Conservation (phyloP, 345 rosid species). For the Turnera subulata region DNA sequence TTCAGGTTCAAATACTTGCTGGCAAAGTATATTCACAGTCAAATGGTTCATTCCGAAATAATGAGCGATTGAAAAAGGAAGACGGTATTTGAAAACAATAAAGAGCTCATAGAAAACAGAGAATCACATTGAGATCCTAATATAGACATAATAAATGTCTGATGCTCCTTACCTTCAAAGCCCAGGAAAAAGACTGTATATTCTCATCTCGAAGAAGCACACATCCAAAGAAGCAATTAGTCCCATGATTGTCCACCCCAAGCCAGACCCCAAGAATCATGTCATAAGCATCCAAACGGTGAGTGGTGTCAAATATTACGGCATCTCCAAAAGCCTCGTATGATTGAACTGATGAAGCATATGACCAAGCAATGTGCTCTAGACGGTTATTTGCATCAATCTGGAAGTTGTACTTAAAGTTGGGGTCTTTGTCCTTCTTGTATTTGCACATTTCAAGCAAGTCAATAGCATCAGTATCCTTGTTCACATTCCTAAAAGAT, state of each 20-base stretch:
- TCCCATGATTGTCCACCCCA: conserved; percentile 41
- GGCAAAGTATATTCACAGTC: too few relatives aligned
- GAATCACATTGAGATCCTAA: too few relatives aligned
- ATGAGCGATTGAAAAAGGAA: too few relatives aligned
- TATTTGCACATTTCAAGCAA: conserved; percentile 37
- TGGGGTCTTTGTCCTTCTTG: conserved; percentile 34
- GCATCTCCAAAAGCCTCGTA: conserved; percentile 36
- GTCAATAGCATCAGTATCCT: conserved; percentile 33
- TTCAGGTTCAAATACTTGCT: too few relatives aligned
- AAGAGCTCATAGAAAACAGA: too few relatives aligned
- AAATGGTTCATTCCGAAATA: too few relatives aligned
- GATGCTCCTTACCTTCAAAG: conserved; percentile 31
- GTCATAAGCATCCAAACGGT: conserved; percentile 34
- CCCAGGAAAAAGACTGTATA: conserved; percentile 37
- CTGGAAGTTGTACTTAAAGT: conserved; percentile 37
- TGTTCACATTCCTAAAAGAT: conserved; percentile 18
- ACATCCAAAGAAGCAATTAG: conserved; percentile 37
- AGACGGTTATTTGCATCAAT: conserved; percentile 35
- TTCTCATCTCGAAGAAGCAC: conserved; percentile 38
- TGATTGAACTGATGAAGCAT: conserved; percentile 29
- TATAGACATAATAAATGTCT: too few relatives aligned
- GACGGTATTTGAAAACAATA: too few relatives aligned
- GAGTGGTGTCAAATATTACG: conserved; percentile 36
- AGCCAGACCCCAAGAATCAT: conserved; percentile 40
- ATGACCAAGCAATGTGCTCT: conserved; percentile 46